Evolutionary conservation across 805 yeast genomes (phyloP).

Genomic region (Starmerella roubikii): DNA sequence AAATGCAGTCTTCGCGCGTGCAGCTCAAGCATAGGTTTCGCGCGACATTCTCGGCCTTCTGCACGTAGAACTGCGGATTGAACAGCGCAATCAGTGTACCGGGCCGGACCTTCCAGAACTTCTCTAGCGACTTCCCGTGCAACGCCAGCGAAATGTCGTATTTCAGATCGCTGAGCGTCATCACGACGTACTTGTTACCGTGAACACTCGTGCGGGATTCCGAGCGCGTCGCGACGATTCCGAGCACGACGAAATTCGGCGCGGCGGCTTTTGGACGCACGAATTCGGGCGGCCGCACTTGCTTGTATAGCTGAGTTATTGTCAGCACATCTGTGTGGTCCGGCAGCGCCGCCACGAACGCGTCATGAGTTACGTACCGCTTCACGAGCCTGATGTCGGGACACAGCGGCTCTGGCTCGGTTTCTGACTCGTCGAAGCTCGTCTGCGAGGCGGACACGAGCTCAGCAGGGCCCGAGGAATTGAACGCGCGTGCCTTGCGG

Average conservation of each 20-base stretch:
- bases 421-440: slow-evolving; percentile 2
- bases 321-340: slow-evolving; percentile 7
- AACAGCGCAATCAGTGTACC: slow-evolving; percentile 66
- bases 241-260: slow-evolving; percentile 69
- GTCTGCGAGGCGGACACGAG: too few relatives aligned
- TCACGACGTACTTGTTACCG: slow-evolving; percentile 41
- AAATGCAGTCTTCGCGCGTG: slow-evolving; percentile 36
- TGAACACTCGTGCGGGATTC: slow-evolving; percentile 31
- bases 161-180: slow-evolving; percentile 56
- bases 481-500: too few relatives aligned
- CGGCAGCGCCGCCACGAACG: slow-evolving; percentile 7
- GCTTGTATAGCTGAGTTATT: slow-evolving; percentile 20
- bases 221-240: slow-evolving; percentile 48
- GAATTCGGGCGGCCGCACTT: slow-evolving; percentile 55
- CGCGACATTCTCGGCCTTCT: slow-evolving; percentile 10
- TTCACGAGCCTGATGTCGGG: slow-evolving; percentile 13
- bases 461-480: too few relatives aligned
- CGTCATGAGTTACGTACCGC: slow-evolving; percentile 11
- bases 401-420: slow-evolving; percentile 6
- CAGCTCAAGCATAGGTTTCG: slow-evolving; percentile 38
- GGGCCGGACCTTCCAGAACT: slow-evolving; percentile 55
- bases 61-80: slow-evolving; percentile 48
- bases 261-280: slow-evolving; percentile 43
- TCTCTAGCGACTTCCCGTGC: slow-evolving; percentile 53
- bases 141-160: slow-evolving; percentile 46